Conservation (phyloP, 306 rosid species). For the Pachyrhizus erosus region DNA sequence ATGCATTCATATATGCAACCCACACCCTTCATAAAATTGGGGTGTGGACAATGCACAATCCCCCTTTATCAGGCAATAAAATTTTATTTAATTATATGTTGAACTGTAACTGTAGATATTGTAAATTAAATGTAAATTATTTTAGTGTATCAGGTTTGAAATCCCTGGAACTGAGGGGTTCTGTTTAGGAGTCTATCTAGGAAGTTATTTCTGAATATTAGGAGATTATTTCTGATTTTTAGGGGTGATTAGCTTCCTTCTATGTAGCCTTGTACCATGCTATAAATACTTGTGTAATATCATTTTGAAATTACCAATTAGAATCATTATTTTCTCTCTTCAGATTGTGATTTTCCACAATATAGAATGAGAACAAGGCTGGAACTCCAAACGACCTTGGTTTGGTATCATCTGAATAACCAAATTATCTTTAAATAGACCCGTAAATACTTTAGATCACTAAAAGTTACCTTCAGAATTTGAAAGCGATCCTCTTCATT, state of each 20-base stretch:
- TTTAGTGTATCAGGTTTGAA: not conserved
- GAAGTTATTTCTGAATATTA: not conserved
- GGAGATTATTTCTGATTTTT: not conserved
- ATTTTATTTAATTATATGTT: not conserved
- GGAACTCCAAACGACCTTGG: not conserved
- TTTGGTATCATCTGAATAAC: conserved; percentile 20
- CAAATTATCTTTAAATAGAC: conserved; percentile 20
- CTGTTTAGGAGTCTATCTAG: not conserved
- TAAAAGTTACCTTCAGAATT: conserved; percentile 75
- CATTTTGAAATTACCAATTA: not conserved
- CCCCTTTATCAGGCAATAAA: not conserved
- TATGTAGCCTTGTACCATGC: not conserved
- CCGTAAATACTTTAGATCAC: not conserved
- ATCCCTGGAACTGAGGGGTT: not conserved
- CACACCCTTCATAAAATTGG: conserved; percentile 1
- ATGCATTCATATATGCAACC: not conserved
- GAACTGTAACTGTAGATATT: not conserved
- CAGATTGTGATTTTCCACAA: not conserved
- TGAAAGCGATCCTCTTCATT: conserved; percentile 78
- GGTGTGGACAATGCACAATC: not conserved
- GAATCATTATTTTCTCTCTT: not conserved
- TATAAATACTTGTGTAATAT: not conserved
- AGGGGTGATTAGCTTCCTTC: not conserved
- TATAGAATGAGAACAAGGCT: not conserved
- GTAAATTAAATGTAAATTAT: not conserved